Percentiles rank a stretch among this genome's conserved stretches.
phyloP scores from a whole-genome alignment of 306 rosid species.

The Comarum palustre region DNA sequence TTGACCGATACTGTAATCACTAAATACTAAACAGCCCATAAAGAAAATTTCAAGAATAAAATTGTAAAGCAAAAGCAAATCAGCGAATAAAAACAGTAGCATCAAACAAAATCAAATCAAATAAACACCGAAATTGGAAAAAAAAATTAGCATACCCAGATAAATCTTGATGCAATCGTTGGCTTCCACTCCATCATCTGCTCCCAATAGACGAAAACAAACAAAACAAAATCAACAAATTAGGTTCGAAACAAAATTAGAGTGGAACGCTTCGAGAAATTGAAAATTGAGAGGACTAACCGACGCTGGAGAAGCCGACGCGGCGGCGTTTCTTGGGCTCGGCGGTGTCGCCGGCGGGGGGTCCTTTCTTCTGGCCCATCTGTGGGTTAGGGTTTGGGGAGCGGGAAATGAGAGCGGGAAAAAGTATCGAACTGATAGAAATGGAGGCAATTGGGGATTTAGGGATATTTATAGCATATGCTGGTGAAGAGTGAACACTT shows the following conservation, averaged over 20 bases:
- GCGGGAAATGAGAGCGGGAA: constrained; percentile 75
- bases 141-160: constrained; percentile 51
- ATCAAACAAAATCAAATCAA: constrained; percentile 6
- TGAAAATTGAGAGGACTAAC: constrained; percentile 24
- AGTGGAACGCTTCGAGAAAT: not conserved
- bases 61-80: not conserved
- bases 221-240: not conserved
- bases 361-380: constrained; percentile 71
- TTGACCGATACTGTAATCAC: no score
- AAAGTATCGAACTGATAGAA: not conserved
- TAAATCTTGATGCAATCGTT: constrained; percentile 73
- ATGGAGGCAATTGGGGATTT: not conserved
- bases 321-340: constrained; percentile 72
- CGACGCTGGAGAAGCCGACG: constrained; percentile 52
- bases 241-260: not conserved
- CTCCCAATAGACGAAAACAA: constrained; percentile 17
- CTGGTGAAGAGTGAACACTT: not conserved
- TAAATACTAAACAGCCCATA: not conserved
- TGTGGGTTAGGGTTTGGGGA: constrained; percentile 51
- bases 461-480: not conserved
- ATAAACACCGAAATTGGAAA: not conserved
- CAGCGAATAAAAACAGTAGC: not conserved
- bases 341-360: constrained; percentile 31
- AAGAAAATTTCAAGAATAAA: not conserved
- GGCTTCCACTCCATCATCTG: constrained; percentile 77